phyloP scores from a whole-genome alignment of 176 grass and related monocot species.

The Eleusine coracana region DNA sequence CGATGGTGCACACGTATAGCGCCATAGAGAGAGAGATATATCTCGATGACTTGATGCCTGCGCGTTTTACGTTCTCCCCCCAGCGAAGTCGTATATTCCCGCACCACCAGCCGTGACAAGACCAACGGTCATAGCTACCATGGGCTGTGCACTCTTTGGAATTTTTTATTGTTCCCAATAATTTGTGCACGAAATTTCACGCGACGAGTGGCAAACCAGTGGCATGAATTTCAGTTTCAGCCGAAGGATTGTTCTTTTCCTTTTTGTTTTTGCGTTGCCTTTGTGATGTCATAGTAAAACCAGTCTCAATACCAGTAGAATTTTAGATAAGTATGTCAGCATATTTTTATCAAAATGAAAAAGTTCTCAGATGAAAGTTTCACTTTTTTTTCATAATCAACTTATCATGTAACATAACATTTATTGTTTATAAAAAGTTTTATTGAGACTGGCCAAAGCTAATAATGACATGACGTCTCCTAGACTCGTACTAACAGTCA shows the following conservation, averaged over 20 bases:
- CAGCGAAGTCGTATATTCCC: neutral
- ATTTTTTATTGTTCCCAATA: neutral
- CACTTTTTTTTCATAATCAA: no score
- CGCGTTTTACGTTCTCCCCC: neutral
- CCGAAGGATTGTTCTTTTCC: neutral
- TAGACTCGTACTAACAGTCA: neutral
- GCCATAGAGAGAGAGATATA: neutral
- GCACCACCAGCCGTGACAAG: neutral
- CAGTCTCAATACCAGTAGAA: no score
- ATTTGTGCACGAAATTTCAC: slow-evolving; percentile 5
- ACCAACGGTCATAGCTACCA: neutral
- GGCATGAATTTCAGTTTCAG: neutral
- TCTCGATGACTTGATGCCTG: neutral
- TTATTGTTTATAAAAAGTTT: no score
- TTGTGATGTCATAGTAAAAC: neutral
- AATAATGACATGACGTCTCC: neutral
- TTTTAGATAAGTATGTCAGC: no score
- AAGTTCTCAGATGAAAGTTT: no score
- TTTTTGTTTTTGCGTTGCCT: neutral
- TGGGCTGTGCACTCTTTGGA: neutral
- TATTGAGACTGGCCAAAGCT: neutral
- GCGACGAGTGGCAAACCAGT: neutral
- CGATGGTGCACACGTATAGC: neutral
- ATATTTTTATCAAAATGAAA: no score
- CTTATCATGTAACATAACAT: no score